Percentiles rank a stretch among this genome's conserved stretches.
These are phyloP conservation scores for Pythium pyrilobum DNA, from an alignment of 352 stramenopile genomes.

Conservation along the genomic window DNA sequence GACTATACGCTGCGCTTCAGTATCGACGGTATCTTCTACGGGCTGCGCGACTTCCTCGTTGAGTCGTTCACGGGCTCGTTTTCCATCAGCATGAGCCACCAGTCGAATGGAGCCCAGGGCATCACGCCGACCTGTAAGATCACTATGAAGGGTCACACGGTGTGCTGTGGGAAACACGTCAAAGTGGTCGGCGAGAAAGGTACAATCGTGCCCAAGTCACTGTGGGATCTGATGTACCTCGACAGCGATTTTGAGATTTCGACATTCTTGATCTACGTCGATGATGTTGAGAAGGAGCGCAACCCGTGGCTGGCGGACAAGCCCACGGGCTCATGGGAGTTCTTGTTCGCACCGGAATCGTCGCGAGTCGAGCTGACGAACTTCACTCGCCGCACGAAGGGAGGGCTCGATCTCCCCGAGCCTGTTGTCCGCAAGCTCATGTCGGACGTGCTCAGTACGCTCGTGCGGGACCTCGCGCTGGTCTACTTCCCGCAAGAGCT, in stretches of 20 bases:
- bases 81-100: conserved; percentile 57
- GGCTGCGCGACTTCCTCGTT: conserved; percentile 62
- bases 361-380: conserved; percentile 63
- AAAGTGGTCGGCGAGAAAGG: conserved; percentile 75
- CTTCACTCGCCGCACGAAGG: conserved; percentile 57
- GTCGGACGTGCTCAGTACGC: conserved; percentile 52
- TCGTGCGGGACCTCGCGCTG: conserved; percentile 53
- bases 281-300: conserved; percentile 34
- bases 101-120: conserved; percentile 57
- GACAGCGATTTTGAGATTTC: conserved; percentile 58
- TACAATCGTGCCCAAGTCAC: conserved; percentile 67
- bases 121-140: conserved; percentile 68
- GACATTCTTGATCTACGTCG: conserved; percentile 60
- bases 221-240: conserved; percentile 78
- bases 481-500: conserved; percentile 67
- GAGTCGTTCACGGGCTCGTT: conserved; percentile 58
- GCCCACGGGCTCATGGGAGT: conserved; percentile 53
- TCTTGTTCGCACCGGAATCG: conserved; percentile 44
- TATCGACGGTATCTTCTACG: conserved; percentile 77
- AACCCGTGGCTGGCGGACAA: conserved; percentile 21
- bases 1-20: conserved; percentile 73
- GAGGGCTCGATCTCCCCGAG: conserved; percentile 66
- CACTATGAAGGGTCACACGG: conserved; percentile 50
- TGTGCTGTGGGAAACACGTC: conserved; percentile 66
- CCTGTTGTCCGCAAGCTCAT: conserved; percentile 66